A percentile compares a stretch with the other conserved stretches of the same genome.
phyloP scores from a whole-genome alignment of 495 filamentous ascomycete genomes.

The Aspergillus homomorphus region DNA sequence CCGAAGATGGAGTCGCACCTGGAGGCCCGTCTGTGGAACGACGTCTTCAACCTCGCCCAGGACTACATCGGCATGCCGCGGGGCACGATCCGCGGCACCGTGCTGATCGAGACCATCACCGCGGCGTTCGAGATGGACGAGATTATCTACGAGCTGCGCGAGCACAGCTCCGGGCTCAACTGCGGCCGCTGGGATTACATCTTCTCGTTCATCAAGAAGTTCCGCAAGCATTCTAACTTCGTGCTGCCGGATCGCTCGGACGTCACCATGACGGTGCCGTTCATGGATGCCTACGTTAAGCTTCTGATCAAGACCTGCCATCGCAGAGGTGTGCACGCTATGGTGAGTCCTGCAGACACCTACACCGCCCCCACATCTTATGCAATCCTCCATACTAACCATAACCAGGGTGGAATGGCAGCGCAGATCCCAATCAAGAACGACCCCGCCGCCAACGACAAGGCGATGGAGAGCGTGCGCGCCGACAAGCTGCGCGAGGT shows the following conservation, averaged over 20 bases:
- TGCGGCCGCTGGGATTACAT: conserved; percentile 99
- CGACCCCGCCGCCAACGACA: conserved; percentile 34
- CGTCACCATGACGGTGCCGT: conserved; percentile 97
- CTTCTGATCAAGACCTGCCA: conserved; percentile 98
- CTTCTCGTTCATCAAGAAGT: conserved; percentile 99
- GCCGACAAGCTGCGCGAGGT: conserved; percentile 97
- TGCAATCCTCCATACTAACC: conserved; percentile 9
- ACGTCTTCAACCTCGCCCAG: conserved; percentile 95
- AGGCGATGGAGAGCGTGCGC: conserved; percentile 79
- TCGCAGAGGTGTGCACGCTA: conserved; percentile 89
- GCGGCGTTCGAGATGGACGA: conserved; percentile 99
- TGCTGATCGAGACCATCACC: conserved; percentile 96
- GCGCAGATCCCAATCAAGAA: conserved; percentile 99
- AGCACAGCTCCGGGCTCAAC: conserved; percentile 95
- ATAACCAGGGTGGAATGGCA: conserved; percentile 80
- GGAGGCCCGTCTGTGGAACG: conserved; percentile 97
- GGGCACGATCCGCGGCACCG: conserved; percentile 92
- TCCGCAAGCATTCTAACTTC: conserved; percentile 90
- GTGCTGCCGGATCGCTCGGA: conserved; percentile 86
- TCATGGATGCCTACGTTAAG: conserved; percentile 98
- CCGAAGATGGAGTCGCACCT: conserved; percentile 99
- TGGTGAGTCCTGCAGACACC: conserved; percentile 52
- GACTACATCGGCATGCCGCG: conserved; percentile 86
- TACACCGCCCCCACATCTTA: neutral
- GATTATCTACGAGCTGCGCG: conserved; percentile 99